phyloP scores from a whole-genome alignment of 108 stramenopile genomes.

The Schizochytrium sp. region DNA sequence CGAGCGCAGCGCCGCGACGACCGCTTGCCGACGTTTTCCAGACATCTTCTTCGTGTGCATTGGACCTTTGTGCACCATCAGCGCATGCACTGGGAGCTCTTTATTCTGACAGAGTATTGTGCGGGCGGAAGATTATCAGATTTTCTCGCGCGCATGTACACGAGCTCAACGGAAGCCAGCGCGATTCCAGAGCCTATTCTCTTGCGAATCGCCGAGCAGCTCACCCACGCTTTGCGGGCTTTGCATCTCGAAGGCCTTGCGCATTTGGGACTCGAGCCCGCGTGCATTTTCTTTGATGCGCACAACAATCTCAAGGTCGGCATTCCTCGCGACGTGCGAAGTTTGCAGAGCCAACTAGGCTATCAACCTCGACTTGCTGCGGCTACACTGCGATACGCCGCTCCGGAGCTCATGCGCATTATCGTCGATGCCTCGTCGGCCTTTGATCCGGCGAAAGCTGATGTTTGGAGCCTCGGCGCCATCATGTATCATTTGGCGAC shows the following conservation, averaged over 20 bases:
- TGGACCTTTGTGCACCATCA: not conserved
- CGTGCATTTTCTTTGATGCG: not conserved
- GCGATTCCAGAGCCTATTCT: not conserved
- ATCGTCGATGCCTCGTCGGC: not conserved
- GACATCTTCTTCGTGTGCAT: not conserved
- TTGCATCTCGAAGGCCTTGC: not conserved
- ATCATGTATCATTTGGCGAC: not conserved
- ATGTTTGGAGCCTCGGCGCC: not conserved
- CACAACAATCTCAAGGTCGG: not conserved
- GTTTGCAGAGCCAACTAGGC: not conserved
- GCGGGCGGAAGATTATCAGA: not conserved
- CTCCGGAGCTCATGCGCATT: not conserved
- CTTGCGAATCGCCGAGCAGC: not conserved
- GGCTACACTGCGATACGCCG: not conserved
- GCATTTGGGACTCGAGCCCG: not conserved
- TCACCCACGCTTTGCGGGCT: not conserved
- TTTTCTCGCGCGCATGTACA: not conserved
- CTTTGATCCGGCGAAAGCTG: not conserved
- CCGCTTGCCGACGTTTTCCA: not conserved
- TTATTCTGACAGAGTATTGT: not conserved
- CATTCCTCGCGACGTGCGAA: not conserved
- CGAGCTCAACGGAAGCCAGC: not conserved
- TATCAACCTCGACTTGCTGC: not conserved
- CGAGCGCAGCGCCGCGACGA: not conserved
- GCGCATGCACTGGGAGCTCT: not conserved